Percentiles rank a stretch among this genome's conserved stretches.
These are phyloP conservation scores for Nicotiana undulata DNA, from an alignment of 257 asterid genomes.

Conservation along the genomic window DNA sequence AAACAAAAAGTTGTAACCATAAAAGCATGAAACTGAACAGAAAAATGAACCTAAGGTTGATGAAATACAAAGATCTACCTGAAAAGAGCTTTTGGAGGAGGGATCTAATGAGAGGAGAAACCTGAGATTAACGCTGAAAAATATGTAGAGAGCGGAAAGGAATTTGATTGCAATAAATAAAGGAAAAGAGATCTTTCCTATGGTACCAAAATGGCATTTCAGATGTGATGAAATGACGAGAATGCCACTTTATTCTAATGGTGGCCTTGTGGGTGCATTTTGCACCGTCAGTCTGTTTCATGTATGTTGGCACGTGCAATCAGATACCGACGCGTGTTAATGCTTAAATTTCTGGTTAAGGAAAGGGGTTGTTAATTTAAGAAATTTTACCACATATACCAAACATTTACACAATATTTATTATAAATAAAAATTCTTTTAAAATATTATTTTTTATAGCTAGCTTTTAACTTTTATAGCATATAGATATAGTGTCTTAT, in stretches of 20 bases:
- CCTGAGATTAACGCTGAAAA: conserved; percentile 30
- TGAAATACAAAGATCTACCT: background rate
- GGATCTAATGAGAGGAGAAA: conserved; percentile 15
- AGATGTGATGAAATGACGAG: background rate
- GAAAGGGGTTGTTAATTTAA: background rate
- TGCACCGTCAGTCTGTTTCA: conserved; percentile 26
- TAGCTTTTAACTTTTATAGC: too few relatives aligned
- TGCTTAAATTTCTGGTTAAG: background rate
- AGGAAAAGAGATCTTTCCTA: background rate
- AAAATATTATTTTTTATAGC: too few relatives aligned
- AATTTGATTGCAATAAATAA: conserved; percentile 18
- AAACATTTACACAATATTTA: too few relatives aligned
- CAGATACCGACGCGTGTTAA: conserved; percentile 7
- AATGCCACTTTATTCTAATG: conserved; percentile 2
- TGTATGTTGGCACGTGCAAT: background rate
- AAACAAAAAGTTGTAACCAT: background rate
- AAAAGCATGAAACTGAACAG: background rate
- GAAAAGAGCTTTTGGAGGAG: conserved; percentile 4
- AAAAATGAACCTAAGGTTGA: background rate
- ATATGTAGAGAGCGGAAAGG: background rate
- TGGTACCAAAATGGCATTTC: background rate
- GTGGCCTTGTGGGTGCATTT: background rate
- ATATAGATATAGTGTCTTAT: too few relatives aligned
- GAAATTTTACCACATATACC: too few relatives aligned
- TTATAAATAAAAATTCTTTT: too few relatives aligned